A percentile compares a stretch with the other conserved stretches of the same genome.
These are phyloP conservation scores for Kandelia obovata DNA, from an alignment of 345 rosid genomes.

Conservation along the genomic window DNA sequence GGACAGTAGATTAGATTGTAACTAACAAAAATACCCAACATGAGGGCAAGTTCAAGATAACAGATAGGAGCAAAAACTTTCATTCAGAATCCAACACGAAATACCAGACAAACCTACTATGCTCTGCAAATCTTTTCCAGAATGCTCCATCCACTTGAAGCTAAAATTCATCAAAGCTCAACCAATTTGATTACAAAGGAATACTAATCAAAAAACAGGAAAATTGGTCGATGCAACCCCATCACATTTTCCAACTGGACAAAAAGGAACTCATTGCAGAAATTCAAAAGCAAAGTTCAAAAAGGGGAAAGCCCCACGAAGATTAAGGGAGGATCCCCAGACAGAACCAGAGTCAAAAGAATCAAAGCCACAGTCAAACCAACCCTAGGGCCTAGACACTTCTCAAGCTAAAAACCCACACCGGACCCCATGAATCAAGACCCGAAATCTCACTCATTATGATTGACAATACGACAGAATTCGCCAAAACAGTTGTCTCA, in stretches of 20 bases:
- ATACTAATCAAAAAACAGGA: not conserved
- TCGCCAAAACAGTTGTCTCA: not conserved
- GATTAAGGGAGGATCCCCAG: not conserved
- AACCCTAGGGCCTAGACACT: not conserved
- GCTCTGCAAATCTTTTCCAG: not conserved
- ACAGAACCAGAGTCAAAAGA: conserved; percentile 12
- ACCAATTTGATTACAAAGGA: not conserved
- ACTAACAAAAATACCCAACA: not conserved
- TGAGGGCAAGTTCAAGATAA: not conserved
- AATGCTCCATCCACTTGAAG: not conserved
- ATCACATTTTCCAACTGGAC: not conserved
- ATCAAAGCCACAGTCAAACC: not conserved
- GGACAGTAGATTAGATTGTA: not conserved
- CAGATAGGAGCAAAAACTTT: not conserved
- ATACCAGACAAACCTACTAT: not conserved
- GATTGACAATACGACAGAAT: conserved; percentile 17
- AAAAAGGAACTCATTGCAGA: not conserved
- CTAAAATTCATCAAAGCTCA: not conserved
- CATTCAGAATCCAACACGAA: not conserved
- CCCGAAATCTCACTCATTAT: conserved; percentile 11
- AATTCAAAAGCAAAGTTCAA: not conserved
- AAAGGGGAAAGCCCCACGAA: not conserved
- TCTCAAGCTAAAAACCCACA: not conserved
- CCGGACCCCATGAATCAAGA: conserved; percentile 5
- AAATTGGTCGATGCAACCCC: not conserved